These are phyloP conservation scores for Cyberlindnera subsufficiens DNA, from an alignment of 805 yeast species.

Conservation along the genomic window DNA sequence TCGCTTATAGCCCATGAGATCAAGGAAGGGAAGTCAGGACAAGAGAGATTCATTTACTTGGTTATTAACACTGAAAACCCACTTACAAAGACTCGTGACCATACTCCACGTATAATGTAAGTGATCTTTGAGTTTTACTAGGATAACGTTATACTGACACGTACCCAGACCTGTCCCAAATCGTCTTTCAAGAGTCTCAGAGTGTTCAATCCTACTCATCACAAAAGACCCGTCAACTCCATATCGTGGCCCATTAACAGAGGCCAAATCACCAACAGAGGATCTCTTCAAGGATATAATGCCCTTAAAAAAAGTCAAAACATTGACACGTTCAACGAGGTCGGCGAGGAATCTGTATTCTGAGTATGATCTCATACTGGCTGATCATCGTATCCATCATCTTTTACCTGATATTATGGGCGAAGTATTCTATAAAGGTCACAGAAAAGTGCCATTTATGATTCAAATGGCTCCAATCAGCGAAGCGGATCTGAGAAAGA, in stretches of 20 bases:
- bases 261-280: constrained; percentile 15
- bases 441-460: constrained; percentile 63
- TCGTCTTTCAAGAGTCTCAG: constrained; percentile 43
- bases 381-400: constrained; percentile 64
- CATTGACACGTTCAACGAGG: constrained; percentile 37
- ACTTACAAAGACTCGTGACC: constrained; percentile 38
- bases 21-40: constrained; percentile 7
- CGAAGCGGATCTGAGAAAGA: constrained; percentile 22
- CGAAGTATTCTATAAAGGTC: constrained; percentile 53
- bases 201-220: constrained; percentile 50
- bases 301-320: constrained; percentile 42
- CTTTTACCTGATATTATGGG: constrained; percentile 55
- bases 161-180: constrained; percentile 39
- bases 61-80: constrained; percentile 44
- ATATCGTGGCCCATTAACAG: constrained; percentile 44
- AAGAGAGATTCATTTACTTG: constrained; percentile 20
- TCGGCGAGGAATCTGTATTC: constrained; percentile 43
- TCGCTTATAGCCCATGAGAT: constrained; percentile 26
- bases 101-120: constrained; percentile 47
- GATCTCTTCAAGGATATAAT: constrained; percentile 14
- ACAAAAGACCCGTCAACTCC: constrained; percentile 69
- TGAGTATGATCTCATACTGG: constrained; percentile 62
- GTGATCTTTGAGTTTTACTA: not conserved
- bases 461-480: constrained; percentile 43
- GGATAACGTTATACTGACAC: not conserved